These are phyloP conservation scores for Zanthoxylum bungeanum DNA, from an alignment of 345 rosid species.

Conservation along the genomic window DNA sequence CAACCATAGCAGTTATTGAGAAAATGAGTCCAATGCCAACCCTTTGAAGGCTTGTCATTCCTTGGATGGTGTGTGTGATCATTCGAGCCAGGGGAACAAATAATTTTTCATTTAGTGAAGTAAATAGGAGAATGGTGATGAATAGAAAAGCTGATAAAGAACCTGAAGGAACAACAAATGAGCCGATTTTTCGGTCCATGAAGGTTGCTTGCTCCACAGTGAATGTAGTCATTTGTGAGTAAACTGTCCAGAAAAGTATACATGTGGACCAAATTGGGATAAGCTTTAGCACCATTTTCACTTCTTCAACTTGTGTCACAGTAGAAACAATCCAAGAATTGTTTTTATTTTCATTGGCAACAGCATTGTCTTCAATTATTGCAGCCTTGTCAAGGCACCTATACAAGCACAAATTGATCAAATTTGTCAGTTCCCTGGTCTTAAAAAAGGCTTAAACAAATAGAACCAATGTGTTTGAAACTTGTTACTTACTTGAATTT, in stretches of 20 bases:
- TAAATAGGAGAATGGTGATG: slow-evolving; percentile 71
- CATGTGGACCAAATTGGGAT: slow-evolving; percentile 90
- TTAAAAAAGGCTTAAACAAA: background rate
- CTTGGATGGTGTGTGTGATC: slow-evolving; percentile 53
- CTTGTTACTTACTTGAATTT: slow-evolving; percentile 45
- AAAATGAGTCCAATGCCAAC: slow-evolving; percentile 68
- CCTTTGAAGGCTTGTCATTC: slow-evolving; percentile 91
- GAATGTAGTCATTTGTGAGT: slow-evolving; percentile 94
- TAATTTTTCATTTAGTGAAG: slow-evolving; percentile 74
- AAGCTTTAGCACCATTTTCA: slow-evolving; percentile 69
- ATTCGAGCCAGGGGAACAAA: slow-evolving; percentile 60
- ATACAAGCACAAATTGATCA: background rate
- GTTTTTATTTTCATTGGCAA: slow-evolving; percentile 26
- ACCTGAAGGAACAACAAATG: slow-evolving; percentile 59
- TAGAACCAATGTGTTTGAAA: background rate
- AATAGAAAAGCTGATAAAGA: slow-evolving; percentile 65
- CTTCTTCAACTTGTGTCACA: slow-evolving; percentile 80
- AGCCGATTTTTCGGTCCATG: slow-evolving; percentile 63
- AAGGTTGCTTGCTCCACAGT: slow-evolving; percentile 76
- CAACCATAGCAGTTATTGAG: slow-evolving; percentile 65
- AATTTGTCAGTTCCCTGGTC: background rate
- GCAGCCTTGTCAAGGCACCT: slow-evolving; percentile 92
- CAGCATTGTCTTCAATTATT: slow-evolving; percentile 26
- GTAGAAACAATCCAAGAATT: slow-evolving; percentile 66
- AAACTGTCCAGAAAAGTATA: slow-evolving; percentile 89